These are phyloP conservation scores for Chamaecyparis obtusa DNA, from an alignment of 75 land plant genomes.

Conservation along the genomic window DNA sequence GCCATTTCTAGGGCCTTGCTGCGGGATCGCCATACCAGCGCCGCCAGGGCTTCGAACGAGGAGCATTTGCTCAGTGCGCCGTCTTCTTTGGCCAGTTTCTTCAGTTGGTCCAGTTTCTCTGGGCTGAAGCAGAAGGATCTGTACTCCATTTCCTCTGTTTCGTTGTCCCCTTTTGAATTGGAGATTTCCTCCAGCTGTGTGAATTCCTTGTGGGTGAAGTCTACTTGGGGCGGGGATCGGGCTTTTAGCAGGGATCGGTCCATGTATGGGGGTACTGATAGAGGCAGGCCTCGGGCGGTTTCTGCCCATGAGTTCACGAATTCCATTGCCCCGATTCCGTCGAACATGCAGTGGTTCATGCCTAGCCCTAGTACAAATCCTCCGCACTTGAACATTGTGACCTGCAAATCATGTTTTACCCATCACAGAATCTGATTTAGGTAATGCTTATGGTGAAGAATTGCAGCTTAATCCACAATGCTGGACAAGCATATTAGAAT, in stretches of 20 bases:
- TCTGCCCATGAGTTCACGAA: constrained; percentile 89
- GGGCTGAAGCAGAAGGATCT: constrained; percentile 55
- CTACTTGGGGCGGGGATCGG: constrained; percentile 46
- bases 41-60: constrained; percentile 83
- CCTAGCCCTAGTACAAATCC: constrained; percentile 76
- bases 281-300: constrained; percentile 61
- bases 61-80: constrained; percentile 58
- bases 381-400: constrained; percentile 76
- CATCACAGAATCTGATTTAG: too few species aligned
- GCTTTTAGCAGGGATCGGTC: constrained; percentile 55
- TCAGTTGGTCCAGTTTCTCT: constrained; percentile 49
- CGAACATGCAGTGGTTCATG: constrained; percentile 91
- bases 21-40: constrained; percentile 68
- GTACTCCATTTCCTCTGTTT: constrained; percentile 41
- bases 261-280: constrained; percentile 52
- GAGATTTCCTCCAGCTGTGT: constrained; percentile 56
- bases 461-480: background rate
- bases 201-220: constrained; percentile 71
- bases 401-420: constrained; percentile 22
- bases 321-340: constrained; percentile 82
- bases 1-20: constrained; percentile 44
- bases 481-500: background rate
- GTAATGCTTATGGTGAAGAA: too few species aligned
- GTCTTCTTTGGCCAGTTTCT: constrained; percentile 49
- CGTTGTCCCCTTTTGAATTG: constrained; percentile 22